phyloP scores from a whole-genome alignment of 805 yeast genomes.

The Candida corydali region DNA sequence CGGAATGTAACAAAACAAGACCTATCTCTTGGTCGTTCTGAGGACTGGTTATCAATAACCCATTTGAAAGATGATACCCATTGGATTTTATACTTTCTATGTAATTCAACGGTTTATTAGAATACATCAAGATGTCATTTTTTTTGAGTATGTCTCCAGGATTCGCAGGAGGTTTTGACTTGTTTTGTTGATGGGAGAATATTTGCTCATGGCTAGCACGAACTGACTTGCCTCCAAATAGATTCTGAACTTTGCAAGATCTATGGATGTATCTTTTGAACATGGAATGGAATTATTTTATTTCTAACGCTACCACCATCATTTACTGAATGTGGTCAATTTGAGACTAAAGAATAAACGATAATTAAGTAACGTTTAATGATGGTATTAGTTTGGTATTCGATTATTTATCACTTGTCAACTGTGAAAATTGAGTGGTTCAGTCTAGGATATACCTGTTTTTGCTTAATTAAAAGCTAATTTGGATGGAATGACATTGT shows the following conservation, averaged over 20 bases:
- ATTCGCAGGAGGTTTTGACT: slow-evolving; percentile 35
- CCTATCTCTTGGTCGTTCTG: slow-evolving; percentile 31
- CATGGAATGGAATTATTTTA: no score
- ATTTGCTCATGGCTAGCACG: slow-evolving; percentile 5
- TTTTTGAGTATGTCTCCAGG: slow-evolving; percentile 42
- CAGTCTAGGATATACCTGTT: no score
- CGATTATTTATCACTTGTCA: no score
- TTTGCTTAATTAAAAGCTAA: no score
- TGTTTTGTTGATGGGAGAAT: slow-evolving; percentile 29
- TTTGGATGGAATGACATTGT: no score
- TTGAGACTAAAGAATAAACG: no score
- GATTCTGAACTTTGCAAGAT: neutral
- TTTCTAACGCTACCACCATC: no score
- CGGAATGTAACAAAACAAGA: slow-evolving; percentile 50
- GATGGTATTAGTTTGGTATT: no score
- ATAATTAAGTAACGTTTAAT: no score
- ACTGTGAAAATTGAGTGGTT: no score
- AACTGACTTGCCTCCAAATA: slow-evolving; percentile 9
- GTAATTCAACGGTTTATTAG: slow-evolving; percentile 40
- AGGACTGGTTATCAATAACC: slow-evolving; percentile 44
- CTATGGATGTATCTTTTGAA: neutral
- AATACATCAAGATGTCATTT: slow-evolving; percentile 40
- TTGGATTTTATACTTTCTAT: slow-evolving; percentile 44
- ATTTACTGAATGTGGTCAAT: no score
- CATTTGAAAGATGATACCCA: slow-evolving; percentile 58